These are phyloP conservation scores for Ampelocalamus luodianensis DNA, from an alignment of 176 grass and related monocot species.

Conservation along the genomic window DNA sequence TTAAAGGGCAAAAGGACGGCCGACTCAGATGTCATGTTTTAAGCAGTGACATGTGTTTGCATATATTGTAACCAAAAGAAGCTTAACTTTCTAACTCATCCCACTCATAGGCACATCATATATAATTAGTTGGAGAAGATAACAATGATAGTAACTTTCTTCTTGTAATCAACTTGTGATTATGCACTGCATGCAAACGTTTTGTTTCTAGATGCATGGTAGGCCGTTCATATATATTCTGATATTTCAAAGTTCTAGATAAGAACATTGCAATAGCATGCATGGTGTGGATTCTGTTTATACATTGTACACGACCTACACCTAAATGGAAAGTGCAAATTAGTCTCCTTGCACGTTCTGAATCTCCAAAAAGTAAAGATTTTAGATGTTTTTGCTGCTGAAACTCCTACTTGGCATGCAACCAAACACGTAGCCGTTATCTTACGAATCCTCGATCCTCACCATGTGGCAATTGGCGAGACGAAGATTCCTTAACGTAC, in stretches of 20 bases:
- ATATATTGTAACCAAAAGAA: constrained; percentile 42
- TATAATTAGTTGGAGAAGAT: constrained; percentile 45
- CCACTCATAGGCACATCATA: constrained; percentile 47
- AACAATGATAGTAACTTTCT: constrained; percentile 50
- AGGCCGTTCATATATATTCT: not conserved
- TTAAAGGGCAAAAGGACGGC: constrained; percentile 24
- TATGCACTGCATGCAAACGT: not conserved
- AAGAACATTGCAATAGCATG: not conserved
- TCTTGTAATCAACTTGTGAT: constrained; percentile 33
- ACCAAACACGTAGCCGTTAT: no score
- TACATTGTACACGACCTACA: no score
- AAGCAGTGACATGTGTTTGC: constrained; percentile 25
- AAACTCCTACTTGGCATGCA: no score
- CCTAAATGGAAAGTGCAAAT: no score
- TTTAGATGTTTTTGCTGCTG: no score
- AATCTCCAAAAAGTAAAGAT: no score
- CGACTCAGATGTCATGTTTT: constrained; percentile 51
- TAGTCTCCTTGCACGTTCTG: no score
- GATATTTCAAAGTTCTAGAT: not conserved
- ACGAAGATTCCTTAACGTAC: no score
- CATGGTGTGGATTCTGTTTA: not conserved
- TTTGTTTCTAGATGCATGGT: constrained; percentile 28
- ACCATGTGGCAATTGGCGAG: no score
- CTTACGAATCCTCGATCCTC: no score
- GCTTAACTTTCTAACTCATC: constrained; percentile 53